A percentile compares a stretch with the other conserved stretches of the same genome.
Conservation (phyloP, 345 rosid genomes). For the Iberis pinnata region DNA sequence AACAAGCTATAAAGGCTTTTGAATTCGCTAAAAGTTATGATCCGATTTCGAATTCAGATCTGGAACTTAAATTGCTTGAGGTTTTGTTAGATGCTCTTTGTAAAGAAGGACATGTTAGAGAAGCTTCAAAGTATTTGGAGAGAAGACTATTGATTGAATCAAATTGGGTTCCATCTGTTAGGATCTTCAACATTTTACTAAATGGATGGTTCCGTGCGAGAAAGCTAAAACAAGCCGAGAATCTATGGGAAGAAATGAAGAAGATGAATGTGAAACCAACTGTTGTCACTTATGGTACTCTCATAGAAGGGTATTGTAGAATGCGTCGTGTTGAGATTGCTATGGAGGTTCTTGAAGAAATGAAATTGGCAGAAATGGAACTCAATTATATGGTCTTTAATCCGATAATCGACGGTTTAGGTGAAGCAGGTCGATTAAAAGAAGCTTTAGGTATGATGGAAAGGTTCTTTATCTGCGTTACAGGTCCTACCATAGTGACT, state of each 20-base stretch:
- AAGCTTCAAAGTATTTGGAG: slow-evolving; percentile 45
- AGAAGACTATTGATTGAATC: slow-evolving; percentile 29
- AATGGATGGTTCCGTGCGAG: slow-evolving; percentile 83
- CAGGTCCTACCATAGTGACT: slow-evolving; percentile 63
- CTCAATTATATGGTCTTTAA: slow-evolving; percentile 54
- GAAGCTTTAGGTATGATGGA: slow-evolving; percentile 70
- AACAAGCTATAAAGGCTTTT: slow-evolving; percentile 59
- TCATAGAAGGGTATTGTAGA: slow-evolving; percentile 74
- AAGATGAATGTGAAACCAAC: slow-evolving; percentile 44
- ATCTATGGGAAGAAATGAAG: slow-evolving; percentile 62
- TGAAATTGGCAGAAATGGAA: slow-evolving; percentile 58
- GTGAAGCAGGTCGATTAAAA: slow-evolving; percentile 60
- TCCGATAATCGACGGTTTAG: slow-evolving; percentile 72
- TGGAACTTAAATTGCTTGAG: slow-evolving; percentile 42
- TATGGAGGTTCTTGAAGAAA: slow-evolving; percentile 50
- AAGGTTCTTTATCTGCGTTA: slow-evolving; percentile 48
- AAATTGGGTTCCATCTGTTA: slow-evolving; percentile 51
- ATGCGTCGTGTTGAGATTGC: slow-evolving; percentile 63
- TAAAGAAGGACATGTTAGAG: slow-evolving; percentile 66
- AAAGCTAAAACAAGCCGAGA: slow-evolving; percentile 62
- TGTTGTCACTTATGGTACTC: slow-evolving; percentile 70
- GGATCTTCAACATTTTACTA: slow-evolving; percentile 55
- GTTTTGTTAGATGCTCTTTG: slow-evolving; percentile 74
- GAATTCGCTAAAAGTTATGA: slow-evolving; percentile 48
- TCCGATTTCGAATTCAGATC: slow-evolving; percentile 28